phyloP scores from a whole-genome alignment of 768 basidiomycete genomes.

The Russula sp. region DNA sequence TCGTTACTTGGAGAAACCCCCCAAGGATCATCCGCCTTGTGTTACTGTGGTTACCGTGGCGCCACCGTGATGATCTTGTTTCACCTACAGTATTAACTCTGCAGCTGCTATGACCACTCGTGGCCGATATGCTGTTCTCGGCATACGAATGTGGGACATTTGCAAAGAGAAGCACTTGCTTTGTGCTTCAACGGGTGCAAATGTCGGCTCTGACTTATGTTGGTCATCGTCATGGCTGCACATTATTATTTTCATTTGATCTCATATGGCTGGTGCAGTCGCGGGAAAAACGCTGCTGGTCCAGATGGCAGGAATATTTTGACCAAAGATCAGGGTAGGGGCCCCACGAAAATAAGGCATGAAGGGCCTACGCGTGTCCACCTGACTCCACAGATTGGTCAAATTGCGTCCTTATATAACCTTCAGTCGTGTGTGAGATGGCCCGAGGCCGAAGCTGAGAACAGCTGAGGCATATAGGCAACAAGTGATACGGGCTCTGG shows the following conservation, averaged over 20 bases:
- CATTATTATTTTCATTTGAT: not conserved
- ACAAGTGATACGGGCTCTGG: no score
- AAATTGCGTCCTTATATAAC: not conserved
- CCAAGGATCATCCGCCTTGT: conserved; percentile 28
- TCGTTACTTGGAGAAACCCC: conserved; percentile 38
- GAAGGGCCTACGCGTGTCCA: not conserved
- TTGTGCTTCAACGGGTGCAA: not conserved
- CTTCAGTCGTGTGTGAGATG: not conserved
- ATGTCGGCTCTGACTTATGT: not conserved
- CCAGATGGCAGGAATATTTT: not conserved
- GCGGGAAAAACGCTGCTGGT: not conserved
- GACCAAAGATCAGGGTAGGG: not conserved
- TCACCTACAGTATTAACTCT: not conserved
- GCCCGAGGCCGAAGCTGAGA: not conserved
- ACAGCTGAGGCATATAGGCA: not conserved
- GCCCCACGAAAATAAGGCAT: not conserved
- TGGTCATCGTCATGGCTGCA: not conserved
- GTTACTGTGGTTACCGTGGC: conserved; percentile 32
- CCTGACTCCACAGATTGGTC: not conserved
- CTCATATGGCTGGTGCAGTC: not conserved
- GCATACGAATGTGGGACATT: not conserved
- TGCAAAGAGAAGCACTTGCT: not conserved
- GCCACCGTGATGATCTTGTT: not conserved
- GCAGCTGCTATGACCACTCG: not conserved
- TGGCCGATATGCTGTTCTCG: not conserved